These are phyloP conservation scores for Ceriops tagal DNA, from an alignment of 345 rosid species.

Conservation along the genomic window DNA sequence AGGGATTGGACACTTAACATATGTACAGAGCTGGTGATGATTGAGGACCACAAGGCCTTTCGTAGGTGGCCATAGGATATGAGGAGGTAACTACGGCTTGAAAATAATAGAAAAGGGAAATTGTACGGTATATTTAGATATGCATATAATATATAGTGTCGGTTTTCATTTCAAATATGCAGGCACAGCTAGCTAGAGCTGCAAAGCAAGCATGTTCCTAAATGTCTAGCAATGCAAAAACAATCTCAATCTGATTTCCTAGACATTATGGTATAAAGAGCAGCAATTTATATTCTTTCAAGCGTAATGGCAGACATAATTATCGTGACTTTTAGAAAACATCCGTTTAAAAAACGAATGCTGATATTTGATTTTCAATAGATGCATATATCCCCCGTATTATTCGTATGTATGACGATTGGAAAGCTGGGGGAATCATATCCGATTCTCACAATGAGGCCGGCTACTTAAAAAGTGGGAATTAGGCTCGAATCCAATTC, in stretches of 20 bases:
- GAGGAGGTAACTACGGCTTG: background rate
- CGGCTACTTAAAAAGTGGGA: slow-evolving; percentile 5
- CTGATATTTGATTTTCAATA: slow-evolving; percentile 9
- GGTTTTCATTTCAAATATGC: background rate
- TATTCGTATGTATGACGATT: background rate
- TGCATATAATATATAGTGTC: background rate
- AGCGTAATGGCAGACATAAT: slow-evolving; percentile 24
- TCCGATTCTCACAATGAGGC: background rate
- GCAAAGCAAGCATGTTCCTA: background rate
- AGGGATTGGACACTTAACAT: background rate
- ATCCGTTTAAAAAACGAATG: slow-evolving; percentile 2
- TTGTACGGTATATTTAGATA: too few species aligned
- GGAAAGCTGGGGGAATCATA: background rate
- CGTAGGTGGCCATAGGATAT: background rate
- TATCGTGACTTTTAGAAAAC: slow-evolving; percentile 15
- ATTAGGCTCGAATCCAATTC: slow-evolving; percentile 17
- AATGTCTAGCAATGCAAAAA: too few species aligned
- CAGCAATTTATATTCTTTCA: background rate
- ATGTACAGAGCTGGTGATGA: background rate
- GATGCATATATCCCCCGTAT: too few species aligned
- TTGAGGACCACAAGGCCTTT: background rate
- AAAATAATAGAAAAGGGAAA: background rate
- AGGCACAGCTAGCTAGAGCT: background rate
- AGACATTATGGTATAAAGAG: background rate
- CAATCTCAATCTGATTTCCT: background rate